Evolutionary conservation across 164 flowering plant genomes (phyloP), one percentile per base, ranked within the genome.

Genomic region (Vitis rupestris): DNA sequence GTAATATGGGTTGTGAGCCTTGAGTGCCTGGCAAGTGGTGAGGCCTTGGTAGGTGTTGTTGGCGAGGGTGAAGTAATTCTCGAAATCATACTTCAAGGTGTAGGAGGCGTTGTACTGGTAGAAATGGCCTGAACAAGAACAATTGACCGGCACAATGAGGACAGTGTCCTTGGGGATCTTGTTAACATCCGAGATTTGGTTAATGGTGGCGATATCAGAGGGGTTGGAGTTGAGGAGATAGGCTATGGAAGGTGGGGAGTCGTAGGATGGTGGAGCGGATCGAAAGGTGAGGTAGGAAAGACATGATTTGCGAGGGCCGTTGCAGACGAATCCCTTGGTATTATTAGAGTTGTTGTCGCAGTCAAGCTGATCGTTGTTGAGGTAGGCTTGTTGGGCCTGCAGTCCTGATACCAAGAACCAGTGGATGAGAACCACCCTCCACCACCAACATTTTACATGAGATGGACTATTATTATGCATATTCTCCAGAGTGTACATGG

Each of bases 41-140:
- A 91, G 82, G 13, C 83, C 93, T 64, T 91, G 86, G 73, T 78
- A 90, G 1, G 94, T 92, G 61, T 86, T 47, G 64, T 88, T 91
- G 15, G 94, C 85, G 9, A 87, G 64, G 0, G 9, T 7, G 50
- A 85, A 80, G 62, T 88, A 90, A 1, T 87, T 87, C 47, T 90
- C 93, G 0, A 3, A 1, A 0, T 3, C 0, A 4, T 1, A 0
- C n/a, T 62, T 61, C 12, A 89, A 13, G 5, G 10, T 23, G 75
- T 91, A 87, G 58, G 74, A 27, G 61, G 85, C 12, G 55, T 85
- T 82, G 74, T 79, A 76, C 79, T 87, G 94, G 78, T 84, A 88
- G 60, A 65, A 86, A 0, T 19, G 37, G 12, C 56, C 70, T 16
- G 82, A 74, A 68, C 93, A 86, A 14, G 91, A 80, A 71, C 94